phyloP scores from a whole-genome alignment of 257 asterid genomes.

The Agastache rugosa region DNA sequence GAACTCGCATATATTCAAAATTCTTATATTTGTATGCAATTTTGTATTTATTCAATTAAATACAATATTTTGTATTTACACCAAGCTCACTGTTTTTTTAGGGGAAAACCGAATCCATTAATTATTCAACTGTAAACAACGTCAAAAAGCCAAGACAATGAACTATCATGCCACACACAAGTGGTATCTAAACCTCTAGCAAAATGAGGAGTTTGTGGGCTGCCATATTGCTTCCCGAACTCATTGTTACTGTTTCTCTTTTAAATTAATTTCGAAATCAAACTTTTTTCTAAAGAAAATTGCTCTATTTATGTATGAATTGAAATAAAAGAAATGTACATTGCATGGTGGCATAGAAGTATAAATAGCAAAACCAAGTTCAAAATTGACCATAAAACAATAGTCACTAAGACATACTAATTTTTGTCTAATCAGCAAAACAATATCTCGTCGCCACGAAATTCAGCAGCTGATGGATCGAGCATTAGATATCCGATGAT shows the following conservation, averaged over 20 bases:
- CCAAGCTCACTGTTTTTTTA: no score
- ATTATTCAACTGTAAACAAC: no score
- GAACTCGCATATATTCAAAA: no score
- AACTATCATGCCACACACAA: no score
- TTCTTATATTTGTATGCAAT: no score
- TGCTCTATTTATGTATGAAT: background rate
- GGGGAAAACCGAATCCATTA: no score
- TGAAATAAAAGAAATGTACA: background rate
- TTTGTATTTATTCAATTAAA: no score
- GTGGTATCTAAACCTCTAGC: no score
- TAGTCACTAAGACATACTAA: background rate
- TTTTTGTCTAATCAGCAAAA: background rate
- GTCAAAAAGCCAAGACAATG: no score
- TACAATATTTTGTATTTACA: no score
- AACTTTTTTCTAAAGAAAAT: background rate
- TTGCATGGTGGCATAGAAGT: background rate
- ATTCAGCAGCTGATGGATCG: background rate
- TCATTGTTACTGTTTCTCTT: background rate
- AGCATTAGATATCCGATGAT: constrained; percentile 50
- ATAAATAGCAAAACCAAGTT: background rate
- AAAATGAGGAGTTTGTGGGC: no score
- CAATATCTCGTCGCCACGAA: background rate
- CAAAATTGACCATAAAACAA: background rate
- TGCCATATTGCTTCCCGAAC: background rate
- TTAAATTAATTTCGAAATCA: background rate